These are phyloP conservation scores for Penicillium sp. DNA, from an alignment of 2,329 filamentous ascomycete species.

Conservation along the genomic window DNA sequence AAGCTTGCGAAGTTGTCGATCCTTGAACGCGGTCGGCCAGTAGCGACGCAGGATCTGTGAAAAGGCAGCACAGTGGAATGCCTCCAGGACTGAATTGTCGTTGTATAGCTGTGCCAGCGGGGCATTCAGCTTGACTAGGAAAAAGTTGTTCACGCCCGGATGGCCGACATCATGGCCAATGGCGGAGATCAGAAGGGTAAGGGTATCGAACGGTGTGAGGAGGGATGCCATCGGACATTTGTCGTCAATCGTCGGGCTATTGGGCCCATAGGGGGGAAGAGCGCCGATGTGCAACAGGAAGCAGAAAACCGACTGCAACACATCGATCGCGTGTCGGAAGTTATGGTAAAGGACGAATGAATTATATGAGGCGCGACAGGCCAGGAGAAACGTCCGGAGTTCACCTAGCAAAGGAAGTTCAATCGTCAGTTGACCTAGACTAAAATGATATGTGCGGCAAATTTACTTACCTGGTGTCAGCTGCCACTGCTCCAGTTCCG, in stretches of 20 bases:
- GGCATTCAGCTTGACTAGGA: slow-evolving; percentile 81
- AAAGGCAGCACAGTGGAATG: slow-evolving; percentile 93
- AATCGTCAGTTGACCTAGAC: too few species aligned
- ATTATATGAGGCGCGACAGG: slow-evolving; percentile 86
- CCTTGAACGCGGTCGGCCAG: slow-evolving; percentile 75
- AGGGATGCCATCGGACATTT: slow-evolving; percentile 63
- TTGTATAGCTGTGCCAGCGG: slow-evolving; percentile 93
- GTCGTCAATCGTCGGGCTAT: slow-evolving; percentile 25
- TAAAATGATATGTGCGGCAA: too few species aligned
- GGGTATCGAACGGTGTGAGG: slow-evolving; percentile 74
- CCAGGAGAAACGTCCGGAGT: slow-evolving; percentile 74
- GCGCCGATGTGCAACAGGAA: slow-evolving; percentile 75
- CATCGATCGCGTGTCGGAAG: slow-evolving; percentile 93
- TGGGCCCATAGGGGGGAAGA: slow-evolving; percentile 56
- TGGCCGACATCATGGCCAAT: slow-evolving; percentile 97
- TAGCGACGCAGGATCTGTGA: slow-evolving; percentile 88
- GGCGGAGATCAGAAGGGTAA: slow-evolving; percentile 86
- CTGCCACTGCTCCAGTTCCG: slow-evolving; percentile 70
- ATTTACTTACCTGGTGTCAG: slow-evolving; percentile 72
- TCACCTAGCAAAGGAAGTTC: too few species aligned
- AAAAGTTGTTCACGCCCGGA: slow-evolving; percentile 95
- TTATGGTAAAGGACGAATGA: slow-evolving; percentile 95
- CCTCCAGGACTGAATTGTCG: slow-evolving; percentile 89
- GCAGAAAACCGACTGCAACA: slow-evolving; percentile 84
- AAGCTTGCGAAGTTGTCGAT: slow-evolving; percentile 69